Base-by-base conservation (phyloP, 805 yeast species). In the Dipodascus albidus region DNA sequence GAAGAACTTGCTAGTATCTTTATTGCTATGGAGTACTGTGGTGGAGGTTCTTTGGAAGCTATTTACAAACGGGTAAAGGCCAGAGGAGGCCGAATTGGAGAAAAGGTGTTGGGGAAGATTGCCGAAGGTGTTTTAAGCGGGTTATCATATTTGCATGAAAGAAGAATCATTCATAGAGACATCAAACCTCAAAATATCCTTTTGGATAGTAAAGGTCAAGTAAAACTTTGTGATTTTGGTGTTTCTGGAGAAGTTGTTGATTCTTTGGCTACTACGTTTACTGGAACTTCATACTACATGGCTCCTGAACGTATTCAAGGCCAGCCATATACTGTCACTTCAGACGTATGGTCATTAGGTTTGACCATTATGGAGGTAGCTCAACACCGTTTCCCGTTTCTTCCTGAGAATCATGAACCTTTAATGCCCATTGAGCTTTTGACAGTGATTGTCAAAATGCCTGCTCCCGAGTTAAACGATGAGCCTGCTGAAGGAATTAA, bases 261-360 rank as follows among this genome's bases (percentile, higher is more conserved):
- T 67, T 88, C 96, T 0, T 73, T 93, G 49, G 98, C 98, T 1
- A 87, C 96, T 1, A 93, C 99, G 0, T 93, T 90, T 64, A 93
- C 96, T 0, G 99, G 99, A 1, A 93, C 99, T 0, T 90, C 96
- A 9, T 91, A 87, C 66, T 93, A 93, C 68, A 93, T 93, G 99
- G 98, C 99, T 0, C 99, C 99, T 0, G 99, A 93, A 68, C 77
- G 99, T 61, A 91, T 93, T 51, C 87, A 87, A 71, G 97, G 96
- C 24, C 91, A 88, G 64, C 93, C 96, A 1, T 93, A 93, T 64
- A 85, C 96, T 9, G 96, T 91, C 2, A 87, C 96, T 2, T 83
- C 95, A 62, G 99, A 93, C 66, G 91, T 93, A 15, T 93, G 99
- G 99, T 89, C 97, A 1, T 70, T 93, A 31, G 99, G 99, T 0